These are phyloP conservation scores for Myxozyma neotropica DNA, from an alignment of 805 yeast species.

Conservation along the genomic window DNA sequence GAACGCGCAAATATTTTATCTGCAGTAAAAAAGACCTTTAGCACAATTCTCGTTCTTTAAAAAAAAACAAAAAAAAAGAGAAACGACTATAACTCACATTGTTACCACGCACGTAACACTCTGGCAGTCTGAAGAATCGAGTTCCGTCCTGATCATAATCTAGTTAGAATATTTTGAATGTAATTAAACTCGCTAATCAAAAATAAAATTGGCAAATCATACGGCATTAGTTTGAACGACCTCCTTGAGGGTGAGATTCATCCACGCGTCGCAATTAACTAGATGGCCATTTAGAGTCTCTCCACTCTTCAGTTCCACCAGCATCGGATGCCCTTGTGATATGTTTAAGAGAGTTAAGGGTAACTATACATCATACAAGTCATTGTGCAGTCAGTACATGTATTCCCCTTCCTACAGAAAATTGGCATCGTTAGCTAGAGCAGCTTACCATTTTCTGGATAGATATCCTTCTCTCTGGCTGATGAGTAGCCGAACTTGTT, in stretches of 20 bases:
- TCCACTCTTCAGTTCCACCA: conserved; percentile 89
- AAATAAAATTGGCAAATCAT: not conserved
- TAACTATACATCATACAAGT: conserved; percentile 52
- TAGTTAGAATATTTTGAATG: not conserved
- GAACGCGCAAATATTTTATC: conserved; percentile 49
- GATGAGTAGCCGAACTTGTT: not conserved
- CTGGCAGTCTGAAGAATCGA: conserved; percentile 63
- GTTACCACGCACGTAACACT: conserved; percentile 80
- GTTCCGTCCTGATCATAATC: conserved; percentile 51
- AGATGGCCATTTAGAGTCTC: conserved; percentile 84
- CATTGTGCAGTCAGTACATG: not conserved
- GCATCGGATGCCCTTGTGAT: conserved; percentile 82
- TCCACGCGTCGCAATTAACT: conserved; percentile 88
- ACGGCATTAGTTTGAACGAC: conserved; percentile 62
- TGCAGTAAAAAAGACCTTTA: conserved; percentile 26
- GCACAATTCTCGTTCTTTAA: conserved; percentile 22
- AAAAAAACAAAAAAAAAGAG: too few relatives aligned
- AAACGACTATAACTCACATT: too few relatives aligned
- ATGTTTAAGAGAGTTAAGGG: conserved; percentile 90
- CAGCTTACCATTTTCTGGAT: too few relatives aligned
- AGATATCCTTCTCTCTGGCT: not conserved
- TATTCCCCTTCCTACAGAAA: not conserved
- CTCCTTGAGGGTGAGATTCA: conserved; percentile 84
- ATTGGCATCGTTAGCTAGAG: not conserved
- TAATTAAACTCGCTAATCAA: not conserved